phyloP scores from a whole-genome alignment of 2,329 filamentous ascomycete species.

The Beauveria medogensis region DNA sequence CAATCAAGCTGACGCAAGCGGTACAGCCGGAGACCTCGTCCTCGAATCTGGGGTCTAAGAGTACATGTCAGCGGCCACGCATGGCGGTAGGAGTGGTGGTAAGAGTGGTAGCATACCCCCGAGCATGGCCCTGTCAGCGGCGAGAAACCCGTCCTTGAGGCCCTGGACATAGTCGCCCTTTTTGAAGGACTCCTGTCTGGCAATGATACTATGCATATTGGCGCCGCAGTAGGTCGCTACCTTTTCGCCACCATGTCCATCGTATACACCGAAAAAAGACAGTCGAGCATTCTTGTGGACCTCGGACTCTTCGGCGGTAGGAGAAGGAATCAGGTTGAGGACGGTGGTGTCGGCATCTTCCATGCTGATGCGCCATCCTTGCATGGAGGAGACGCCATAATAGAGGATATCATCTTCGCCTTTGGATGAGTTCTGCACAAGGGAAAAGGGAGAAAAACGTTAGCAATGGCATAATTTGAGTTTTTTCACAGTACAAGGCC shows the following conservation, averaged over 20 bases:
- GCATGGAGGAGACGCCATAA: constrained; percentile 96
- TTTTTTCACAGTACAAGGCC: background rate
- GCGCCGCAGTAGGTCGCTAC: constrained; percentile 90
- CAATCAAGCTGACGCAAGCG: constrained; percentile 83
- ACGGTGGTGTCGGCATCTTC: constrained; percentile 90
- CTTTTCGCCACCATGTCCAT: constrained; percentile 95
- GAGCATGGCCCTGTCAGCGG: constrained; percentile 90
- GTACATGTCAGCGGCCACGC: background rate
- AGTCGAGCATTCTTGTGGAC: constrained; percentile 65
- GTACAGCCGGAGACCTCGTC: constrained; percentile 98
- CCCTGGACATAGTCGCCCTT: constrained; percentile 88
- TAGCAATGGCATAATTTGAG: background rate
- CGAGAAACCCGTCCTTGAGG: constrained; percentile 93
- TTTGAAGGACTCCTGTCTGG: constrained; percentile 91
- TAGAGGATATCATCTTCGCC: constrained; percentile 89
- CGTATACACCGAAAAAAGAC: constrained; percentile 96
- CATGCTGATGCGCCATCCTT: constrained; percentile 99
- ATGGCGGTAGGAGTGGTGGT: background rate
- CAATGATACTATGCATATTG: constrained; percentile 86
- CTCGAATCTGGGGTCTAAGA: constrained; percentile 84
- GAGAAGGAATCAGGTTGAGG: constrained; percentile 69
- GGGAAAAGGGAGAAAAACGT: background rate
- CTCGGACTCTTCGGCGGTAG: constrained; percentile 39
- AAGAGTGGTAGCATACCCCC: constrained; percentile 57
- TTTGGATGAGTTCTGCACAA: constrained; percentile 67